These are phyloP conservation scores for Mycocalia duriaeana DNA, from an alignment of 1,284 basidiomycete species.

Conservation along the genomic window DNA sequence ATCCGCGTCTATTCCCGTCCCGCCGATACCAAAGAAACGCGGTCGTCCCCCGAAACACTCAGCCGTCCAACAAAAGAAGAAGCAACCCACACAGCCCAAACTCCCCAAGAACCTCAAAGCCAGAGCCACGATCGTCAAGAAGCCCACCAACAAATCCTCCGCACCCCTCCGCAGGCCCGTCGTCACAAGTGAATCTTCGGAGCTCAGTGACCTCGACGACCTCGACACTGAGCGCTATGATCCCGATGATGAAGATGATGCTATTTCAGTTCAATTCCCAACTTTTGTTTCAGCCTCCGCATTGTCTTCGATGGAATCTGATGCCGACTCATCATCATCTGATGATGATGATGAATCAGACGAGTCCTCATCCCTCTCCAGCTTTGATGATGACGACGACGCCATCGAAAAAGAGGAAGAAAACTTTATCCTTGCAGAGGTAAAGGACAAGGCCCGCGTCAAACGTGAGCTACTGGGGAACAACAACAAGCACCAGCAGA, in stretches of 20 bases:
- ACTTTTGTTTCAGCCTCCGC: slow-evolving; percentile 66
- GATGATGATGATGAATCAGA: slow-evolving; percentile 17
- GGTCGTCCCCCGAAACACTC: slow-evolving; percentile 11
- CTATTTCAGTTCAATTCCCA: slow-evolving; percentile 44
- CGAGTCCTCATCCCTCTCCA: slow-evolving; percentile 31
- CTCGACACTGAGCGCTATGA: slow-evolving; percentile 27
- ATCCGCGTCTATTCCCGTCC: slow-evolving; percentile 6
- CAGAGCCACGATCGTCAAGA: slow-evolving; percentile 36
- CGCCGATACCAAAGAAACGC: slow-evolving; percentile 15
- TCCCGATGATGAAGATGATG: slow-evolving; percentile 33
- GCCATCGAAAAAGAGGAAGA: slow-evolving; percentile 61
- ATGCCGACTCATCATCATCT: no score
- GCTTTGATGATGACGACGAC: slow-evolving; percentile 50
- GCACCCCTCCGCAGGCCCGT: slow-evolving; percentile 29
- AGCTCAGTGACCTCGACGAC: slow-evolving; percentile 31
- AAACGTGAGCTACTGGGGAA: slow-evolving; percentile 46
- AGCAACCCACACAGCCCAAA: slow-evolving; percentile 5
- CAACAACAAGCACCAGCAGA: slow-evolving; percentile 36
- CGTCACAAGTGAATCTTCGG: slow-evolving; percentile 19
- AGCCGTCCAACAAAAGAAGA: slow-evolving; percentile 25
- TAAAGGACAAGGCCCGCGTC: slow-evolving; percentile 36
- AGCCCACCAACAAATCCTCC: slow-evolving; percentile 23
- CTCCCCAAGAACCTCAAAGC: slow-evolving; percentile 29
- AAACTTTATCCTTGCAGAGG: slow-evolving; percentile 48
- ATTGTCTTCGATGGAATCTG: slow-evolving; percentile 32